Evolutionary conservation across 768 basidiomycete species (phyloP).

Genomic region (Sarcodon sp.): DNA sequence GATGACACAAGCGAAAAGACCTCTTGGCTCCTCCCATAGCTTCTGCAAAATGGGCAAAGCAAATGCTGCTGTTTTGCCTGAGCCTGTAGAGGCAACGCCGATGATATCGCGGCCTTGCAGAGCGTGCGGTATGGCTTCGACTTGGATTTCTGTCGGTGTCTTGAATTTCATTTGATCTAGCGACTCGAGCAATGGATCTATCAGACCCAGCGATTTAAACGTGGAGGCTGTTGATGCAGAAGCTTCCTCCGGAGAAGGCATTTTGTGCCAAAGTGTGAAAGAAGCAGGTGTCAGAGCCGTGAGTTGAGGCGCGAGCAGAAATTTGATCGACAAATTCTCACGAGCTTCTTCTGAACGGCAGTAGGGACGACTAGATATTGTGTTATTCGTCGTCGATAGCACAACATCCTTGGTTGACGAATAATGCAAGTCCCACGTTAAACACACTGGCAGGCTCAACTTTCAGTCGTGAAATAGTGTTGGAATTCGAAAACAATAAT

Average conservation of each 20-base stretch:
- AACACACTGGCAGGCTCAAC: too few relatives aligned
- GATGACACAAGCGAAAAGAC: slow-evolving; percentile 85
- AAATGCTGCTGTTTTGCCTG: slow-evolving; percentile 97
- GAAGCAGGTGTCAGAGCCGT: background rate
- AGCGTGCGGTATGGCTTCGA: slow-evolving; percentile 74
- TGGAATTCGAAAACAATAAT: too few relatives aligned
- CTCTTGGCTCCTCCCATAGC: slow-evolving; percentile 90
- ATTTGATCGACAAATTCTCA: too few relatives aligned
- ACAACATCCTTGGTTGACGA: too few relatives aligned
- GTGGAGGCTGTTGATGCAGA: slow-evolving; percentile 31
- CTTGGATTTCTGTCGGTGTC: slow-evolving; percentile 85
- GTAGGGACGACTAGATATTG: too few relatives aligned
- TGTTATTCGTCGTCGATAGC: too few relatives aligned
- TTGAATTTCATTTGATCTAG: slow-evolving; percentile 74
- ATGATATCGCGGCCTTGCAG: slow-evolving; percentile 91
- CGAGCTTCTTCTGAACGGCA: too few relatives aligned
- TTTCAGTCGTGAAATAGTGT: too few relatives aligned
- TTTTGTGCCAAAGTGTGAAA: slow-evolving; percentile 13
- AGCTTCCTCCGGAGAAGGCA: slow-evolving; percentile 59
- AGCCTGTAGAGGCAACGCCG: slow-evolving; percentile 95
- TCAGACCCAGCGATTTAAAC: slow-evolving; percentile 81
- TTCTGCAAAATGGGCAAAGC: slow-evolving; percentile 93
- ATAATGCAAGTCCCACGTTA: too few relatives aligned
- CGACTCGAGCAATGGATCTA: slow-evolving; percentile 80
- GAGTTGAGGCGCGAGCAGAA: background rate